These are phyloP conservation scores for Capsicum rhomboideum DNA, from an alignment of 257 asterid species.

Conservation along the genomic window DNA sequence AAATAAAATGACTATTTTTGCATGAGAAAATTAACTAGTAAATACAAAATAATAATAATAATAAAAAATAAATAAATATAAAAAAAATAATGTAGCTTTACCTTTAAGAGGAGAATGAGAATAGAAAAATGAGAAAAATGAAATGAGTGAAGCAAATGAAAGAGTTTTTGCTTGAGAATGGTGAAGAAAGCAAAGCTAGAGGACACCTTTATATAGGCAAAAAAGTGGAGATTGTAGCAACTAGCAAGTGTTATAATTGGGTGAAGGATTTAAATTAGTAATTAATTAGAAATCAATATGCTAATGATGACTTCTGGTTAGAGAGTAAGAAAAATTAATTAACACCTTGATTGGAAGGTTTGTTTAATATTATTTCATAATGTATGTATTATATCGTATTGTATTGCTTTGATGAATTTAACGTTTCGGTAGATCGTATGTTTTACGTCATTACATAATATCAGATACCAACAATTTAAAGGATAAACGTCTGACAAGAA, in stretches of 20 bases:
- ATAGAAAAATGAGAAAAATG: neutral
- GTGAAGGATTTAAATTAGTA: neutral
- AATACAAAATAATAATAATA: neutral
- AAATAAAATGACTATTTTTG: neutral
- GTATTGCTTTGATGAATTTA: no score
- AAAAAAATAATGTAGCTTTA: neutral
- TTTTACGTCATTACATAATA: no score
- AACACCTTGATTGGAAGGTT: no score
- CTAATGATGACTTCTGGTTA: neutral
- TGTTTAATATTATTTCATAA: no score
- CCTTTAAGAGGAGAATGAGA: neutral
- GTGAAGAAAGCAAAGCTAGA: neutral
- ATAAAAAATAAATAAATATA: no score
- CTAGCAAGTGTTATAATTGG: neutral
- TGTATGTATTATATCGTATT: no score
- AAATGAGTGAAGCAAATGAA: neutral
- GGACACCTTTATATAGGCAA: neutral
- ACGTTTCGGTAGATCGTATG: no score
- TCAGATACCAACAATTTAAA: no score
- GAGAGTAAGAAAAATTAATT: neutral
- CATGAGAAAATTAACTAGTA: neutral
- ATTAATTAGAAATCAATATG: neutral
- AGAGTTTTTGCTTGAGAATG: neutral
- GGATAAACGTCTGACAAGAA: no score
- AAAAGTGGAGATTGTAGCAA: neutral